These are phyloP conservation scores for Macaranga tanarius DNA, from an alignment of 441 rosid species.

Conservation along the genomic window DNA sequence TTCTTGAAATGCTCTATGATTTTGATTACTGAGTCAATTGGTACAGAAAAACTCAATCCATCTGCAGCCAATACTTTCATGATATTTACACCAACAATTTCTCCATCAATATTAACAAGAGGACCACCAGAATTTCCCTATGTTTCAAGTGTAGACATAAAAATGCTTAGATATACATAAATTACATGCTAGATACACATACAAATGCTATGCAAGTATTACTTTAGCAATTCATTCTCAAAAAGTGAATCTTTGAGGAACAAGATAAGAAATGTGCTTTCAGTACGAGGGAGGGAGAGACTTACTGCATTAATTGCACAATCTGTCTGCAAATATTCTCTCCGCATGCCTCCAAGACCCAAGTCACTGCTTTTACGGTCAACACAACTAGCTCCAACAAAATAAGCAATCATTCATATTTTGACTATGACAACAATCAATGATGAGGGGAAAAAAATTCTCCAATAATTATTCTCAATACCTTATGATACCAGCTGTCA, in stretches of 20 bases:
- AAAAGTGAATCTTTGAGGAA: background rate
- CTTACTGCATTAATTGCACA: constrained; percentile 78
- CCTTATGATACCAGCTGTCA: constrained; percentile 94
- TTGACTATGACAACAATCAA: background rate
- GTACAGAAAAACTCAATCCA: constrained; percentile 76
- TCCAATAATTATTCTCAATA: constrained; percentile 19
- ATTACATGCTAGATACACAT: background rate
- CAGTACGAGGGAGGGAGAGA: constrained; percentile 13
- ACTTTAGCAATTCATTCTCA: background rate
- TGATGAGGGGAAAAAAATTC: background rate
- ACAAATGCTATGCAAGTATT: background rate
- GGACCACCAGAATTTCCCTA: constrained; percentile 98
- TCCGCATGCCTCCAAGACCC: constrained; percentile 80
- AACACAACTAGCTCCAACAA: constrained; percentile 54
- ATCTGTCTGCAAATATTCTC: constrained; percentile 86
- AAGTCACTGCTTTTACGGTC: constrained; percentile 95
- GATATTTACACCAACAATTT: constrained; percentile 79
- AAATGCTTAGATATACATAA: background rate
- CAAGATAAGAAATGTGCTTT: background rate
- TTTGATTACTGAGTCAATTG: constrained; percentile 70
- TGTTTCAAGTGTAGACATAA: constrained; percentile 12
- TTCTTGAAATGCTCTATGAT: constrained; percentile 78
- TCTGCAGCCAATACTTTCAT: constrained; percentile 83
- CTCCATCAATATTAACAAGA: constrained; percentile 83
- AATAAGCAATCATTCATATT: background rate